Base-by-base conservation (phyloP, 208 protist genomes). In the Wallacemonas sp. region DNA sequence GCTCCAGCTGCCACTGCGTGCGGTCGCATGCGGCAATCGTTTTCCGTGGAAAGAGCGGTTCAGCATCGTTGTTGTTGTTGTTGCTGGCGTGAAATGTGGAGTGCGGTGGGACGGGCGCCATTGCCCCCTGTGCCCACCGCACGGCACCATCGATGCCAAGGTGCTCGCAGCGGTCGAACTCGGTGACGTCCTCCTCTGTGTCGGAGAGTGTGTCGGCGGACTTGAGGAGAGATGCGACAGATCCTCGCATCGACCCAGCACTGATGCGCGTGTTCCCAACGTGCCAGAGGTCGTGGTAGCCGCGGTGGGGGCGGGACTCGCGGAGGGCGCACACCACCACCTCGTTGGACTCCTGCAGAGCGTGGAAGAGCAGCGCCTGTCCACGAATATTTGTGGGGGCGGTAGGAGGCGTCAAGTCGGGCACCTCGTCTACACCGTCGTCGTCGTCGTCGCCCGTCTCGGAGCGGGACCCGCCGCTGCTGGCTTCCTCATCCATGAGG, bases 291-390 rank as follows among this genome's bases (percentile, higher is more conserved):
- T 89, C 75, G 66, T 91, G 81, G 46, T 74, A 83, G 26, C 76
- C 71, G 21, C 34, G 33, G 57, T 91, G 83, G 13, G 78, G 63
- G 1, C 85, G 79, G 34, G 73, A 78, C 71, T 94, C 88, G 1
- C 77, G 81, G 26, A 80, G 67, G 5, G 73, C 69, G 37, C 76
- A 84, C 29, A 90, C 76, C 33, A 91, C 84, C 4, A 89, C 69
- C 26, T 85, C 78, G 0, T 78, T 90, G 13, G 83, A 39, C 41
- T 69, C 67, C 2, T 52, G 44, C 61, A 94, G 66, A 1, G 85
- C 79, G 21, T 73, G 58, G 39, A 73, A 65, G 38, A 94, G 76
- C 0, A 89, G 61, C 17, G 55, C 45, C 21, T 76, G 79, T 1
- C 82, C 84, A 2, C 57, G 46, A 0, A 27, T 22, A n/a, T 62